These are phyloP conservation scores for Uronychia setigera DNA, from an alignment of 73 alveolate genomes.

Conservation along the genomic window DNA sequence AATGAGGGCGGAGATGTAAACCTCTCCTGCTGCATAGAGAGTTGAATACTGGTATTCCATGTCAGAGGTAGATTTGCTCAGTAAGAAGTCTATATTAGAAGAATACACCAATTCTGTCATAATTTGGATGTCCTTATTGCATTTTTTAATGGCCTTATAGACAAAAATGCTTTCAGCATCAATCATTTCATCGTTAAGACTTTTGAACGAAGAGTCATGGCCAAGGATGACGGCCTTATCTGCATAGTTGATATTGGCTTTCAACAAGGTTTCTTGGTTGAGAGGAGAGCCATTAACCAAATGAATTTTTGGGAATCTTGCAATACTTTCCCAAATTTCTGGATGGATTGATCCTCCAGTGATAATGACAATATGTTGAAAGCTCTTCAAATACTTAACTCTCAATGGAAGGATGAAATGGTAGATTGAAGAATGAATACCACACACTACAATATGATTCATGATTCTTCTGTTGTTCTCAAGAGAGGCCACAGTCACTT, in stretches of 20 bases:
- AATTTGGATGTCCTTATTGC: constrained; percentile 92
- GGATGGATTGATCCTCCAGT: constrained; percentile 79
- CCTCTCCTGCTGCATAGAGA: constrained; percentile 96
- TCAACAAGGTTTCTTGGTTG: constrained; percentile 85
- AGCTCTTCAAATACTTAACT: constrained; percentile 88
- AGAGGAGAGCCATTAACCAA: constrained; percentile 93
- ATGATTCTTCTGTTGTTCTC: constrained; percentile 75
- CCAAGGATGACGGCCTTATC: constrained; percentile 98
- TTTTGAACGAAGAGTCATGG: constrained; percentile 75
- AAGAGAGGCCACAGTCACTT: constrained; percentile 66
- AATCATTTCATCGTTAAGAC: constrained; percentile 90
- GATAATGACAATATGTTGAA: constrained; percentile 82
- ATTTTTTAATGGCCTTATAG: constrained; percentile 93
- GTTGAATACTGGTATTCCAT: constrained; percentile 80
- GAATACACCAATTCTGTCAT: constrained; percentile 94
- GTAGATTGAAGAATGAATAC: constrained; percentile 94
- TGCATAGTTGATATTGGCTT: constrained; percentile 97
- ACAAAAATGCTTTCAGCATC: constrained; percentile 95
- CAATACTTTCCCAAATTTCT: constrained; percentile 88
- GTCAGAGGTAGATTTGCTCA: constrained; percentile 71
- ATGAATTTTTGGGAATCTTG: constrained; percentile 80
- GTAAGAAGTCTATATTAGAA: constrained; percentile 92
- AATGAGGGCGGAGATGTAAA: constrained; percentile 92
- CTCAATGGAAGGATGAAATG: constrained; percentile 93
- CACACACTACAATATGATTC: constrained; percentile 96